Evolutionary conservation across 2,329 filamentous ascomycete species (phyloP).

Genomic region (Kalaharituber pfeilii): DNA sequence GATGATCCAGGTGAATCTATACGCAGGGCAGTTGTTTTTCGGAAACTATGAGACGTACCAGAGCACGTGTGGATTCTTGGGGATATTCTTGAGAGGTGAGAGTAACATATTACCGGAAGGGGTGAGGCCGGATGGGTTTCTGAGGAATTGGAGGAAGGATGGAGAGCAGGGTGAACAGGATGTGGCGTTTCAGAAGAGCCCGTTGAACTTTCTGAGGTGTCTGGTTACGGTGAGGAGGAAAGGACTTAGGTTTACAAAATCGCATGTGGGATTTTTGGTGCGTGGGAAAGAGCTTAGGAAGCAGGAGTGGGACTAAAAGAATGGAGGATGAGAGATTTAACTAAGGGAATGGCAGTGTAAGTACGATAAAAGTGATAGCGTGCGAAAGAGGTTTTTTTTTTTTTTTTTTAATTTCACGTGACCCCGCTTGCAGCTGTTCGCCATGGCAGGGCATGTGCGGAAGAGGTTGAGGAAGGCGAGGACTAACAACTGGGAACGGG

Average conservation of each 20-base stretch:
- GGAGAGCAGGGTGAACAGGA: not conserved
- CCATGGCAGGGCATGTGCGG: no score
- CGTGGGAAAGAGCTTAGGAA: not conserved
- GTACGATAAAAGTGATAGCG: no score
- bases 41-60: conserved; percentile 37
- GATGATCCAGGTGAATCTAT: conserved; percentile 41
- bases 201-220: conserved; percentile 28
- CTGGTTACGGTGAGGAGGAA: conserved; percentile 26
- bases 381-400: no score
- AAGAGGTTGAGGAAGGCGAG: no score
- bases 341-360: no score
- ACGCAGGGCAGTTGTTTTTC: conserved; percentile 51
- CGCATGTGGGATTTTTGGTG: conserved; percentile 28
- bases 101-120: conserved; percentile 5
- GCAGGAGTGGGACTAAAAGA: not conserved
- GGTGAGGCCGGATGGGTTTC: conserved; percentile 15
- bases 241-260: conserved; percentile 28
- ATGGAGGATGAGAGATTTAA: no score
- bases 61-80: conserved; percentile 35
- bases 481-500: no score
- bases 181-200: conserved; percentile 26
- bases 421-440: no score
- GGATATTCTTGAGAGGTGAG: conserved; percentile 28
- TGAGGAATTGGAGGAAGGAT: conserved; percentile 6
- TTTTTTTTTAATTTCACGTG: no score